Evolutionary conservation across 495 filamentous ascomycete genomes (phyloP), one percentile per base, ranked within the genome.

Genomic region (Annulohypoxylon maeteangense): DNA sequence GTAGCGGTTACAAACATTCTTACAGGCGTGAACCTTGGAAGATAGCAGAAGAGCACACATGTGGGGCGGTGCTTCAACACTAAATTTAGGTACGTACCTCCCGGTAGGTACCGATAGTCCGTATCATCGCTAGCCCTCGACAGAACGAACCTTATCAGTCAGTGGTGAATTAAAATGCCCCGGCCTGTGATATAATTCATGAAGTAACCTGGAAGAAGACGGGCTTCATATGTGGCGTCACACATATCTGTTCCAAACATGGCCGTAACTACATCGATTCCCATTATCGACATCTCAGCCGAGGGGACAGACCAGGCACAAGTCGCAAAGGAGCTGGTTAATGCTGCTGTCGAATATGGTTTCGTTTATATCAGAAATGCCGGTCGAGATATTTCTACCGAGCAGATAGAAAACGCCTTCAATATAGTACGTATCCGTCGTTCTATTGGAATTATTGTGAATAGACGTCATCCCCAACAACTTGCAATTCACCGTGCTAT

Each of bases 331-430:
- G 81, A 90, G 44, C 86, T 98, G 34, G 88, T 98, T 29, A 86
- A 92, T 63, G 95, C 94, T 1, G 92, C 92, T 7, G 84, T 90
- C 34, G 87, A 89, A 25, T 89, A 92, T 78, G 95, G 95, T 51
- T 98, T 98, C 75, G 85, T 98, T 31, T 98, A 95, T 79, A 88
- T 98, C 74, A 91, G 89, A 64, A 83, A 87, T 62, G 86, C 86
- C 14, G 87, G 87, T 32, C 82, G 78, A 4, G 89, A 91, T 54
- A 92, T 98, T n/a, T 82, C 89, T 0, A 65, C 80, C 0, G 80
- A 85, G 22, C 87, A 90, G 50, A 88, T 98, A 25, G 84, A 92
- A n/a, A 75, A 82, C 62, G 89, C 89, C 8, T 98, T 98, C 80
- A 84, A 87, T 32, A 68, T 96, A 79, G 94, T 96, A 85, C 12